Base-by-base conservation (phyloP, 176 grass and related monocot genomes). In the Miscanthus lutarioriparius region DNA sequence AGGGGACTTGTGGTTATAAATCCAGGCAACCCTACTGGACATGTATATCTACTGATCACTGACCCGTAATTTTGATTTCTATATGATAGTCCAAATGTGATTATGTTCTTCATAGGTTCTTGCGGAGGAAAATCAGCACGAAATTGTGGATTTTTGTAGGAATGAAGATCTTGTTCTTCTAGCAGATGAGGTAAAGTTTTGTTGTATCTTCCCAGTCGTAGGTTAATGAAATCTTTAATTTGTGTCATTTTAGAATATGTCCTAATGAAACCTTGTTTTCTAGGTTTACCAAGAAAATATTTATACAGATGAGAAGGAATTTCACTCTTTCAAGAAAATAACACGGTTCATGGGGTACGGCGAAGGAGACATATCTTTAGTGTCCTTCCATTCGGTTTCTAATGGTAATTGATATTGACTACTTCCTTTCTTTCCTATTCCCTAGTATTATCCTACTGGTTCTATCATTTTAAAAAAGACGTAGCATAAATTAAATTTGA, bases 241-340 rank as follows among this genome's bases (percentile, higher is more conserved):
- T 4, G 51, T 72, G 19, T 26, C n/a, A 80, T 75, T 70, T 64
- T 32, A 22, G 36, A 40, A 65, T 66, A 0, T 20, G 59, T 74
- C 67, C 23, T 0, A 8, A 61, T 41, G 6, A 74, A 77, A 67
- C 39, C 35, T 68, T 76, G 7, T 85, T 64, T 72, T 62, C 37
- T 78, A 97, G 94, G 94, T 97, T 78, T 97, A 94, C 37, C 94
- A 97, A 86, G 88, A 92, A 77, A 94, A 97, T 62, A 85, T 94
- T 44, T 91, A 92, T 84, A 83, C 80, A 10, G 58, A 81, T 19
- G 35, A 91, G 48, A 97, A 92, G 83, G 79, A 91, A 83, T 97
- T 97, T 69, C 94, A 78, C 74, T 97, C 90, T 76, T 97, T 97
- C 88, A 97, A 94, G 87, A 97, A 94, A 78, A 86, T 97, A 85